phyloP scores from a whole-genome alignment of 306 rosid species.

The Senna tora region DNA sequence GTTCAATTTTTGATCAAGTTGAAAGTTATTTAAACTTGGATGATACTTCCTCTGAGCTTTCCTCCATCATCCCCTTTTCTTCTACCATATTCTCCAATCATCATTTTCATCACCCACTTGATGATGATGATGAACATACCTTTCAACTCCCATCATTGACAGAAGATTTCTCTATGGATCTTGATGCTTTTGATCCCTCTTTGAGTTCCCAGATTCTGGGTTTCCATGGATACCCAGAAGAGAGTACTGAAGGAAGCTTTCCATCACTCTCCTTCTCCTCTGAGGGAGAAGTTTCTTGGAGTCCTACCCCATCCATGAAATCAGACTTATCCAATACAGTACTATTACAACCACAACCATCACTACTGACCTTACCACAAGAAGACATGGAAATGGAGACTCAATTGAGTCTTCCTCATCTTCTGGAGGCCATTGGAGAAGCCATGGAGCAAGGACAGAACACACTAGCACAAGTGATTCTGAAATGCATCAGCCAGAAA shows the following conservation, averaged over 20 bases:
- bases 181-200: constrained; percentile 41
- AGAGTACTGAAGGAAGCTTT: constrained; percentile 52
- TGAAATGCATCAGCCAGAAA: constrained; percentile 55
- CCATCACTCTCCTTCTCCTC: constrained; percentile 35
- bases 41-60: background rate
- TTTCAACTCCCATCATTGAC: constrained; percentile 43
- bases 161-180: constrained; percentile 43
- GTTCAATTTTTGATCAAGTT: constrained; percentile 44
- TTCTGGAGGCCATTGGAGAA: constrained; percentile 56
- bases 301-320: constrained; percentile 51
- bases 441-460: constrained; percentile 51
- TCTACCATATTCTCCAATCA: constrained; percentile 40
- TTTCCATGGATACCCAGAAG: constrained; percentile 35
- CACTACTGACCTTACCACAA: constrained; percentile 48
- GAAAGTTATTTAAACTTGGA: constrained; percentile 41
- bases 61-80: constrained; percentile 1
- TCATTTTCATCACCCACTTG: constrained; percentile 27
- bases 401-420: constrained; percentile 48
- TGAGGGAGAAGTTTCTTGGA: constrained; percentile 45
- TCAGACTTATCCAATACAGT: constrained; percentile 51
- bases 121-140: constrained; percentile 45
- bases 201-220: constrained; percentile 24
- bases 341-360: constrained; percentile 27
- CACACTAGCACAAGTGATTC: constrained; percentile 42
- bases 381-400: constrained; percentile 52